These are phyloP conservation scores for Saccharomycodes ludwigii DNA, from an alignment of 805 yeast species.

Conservation along the genomic window DNA sequence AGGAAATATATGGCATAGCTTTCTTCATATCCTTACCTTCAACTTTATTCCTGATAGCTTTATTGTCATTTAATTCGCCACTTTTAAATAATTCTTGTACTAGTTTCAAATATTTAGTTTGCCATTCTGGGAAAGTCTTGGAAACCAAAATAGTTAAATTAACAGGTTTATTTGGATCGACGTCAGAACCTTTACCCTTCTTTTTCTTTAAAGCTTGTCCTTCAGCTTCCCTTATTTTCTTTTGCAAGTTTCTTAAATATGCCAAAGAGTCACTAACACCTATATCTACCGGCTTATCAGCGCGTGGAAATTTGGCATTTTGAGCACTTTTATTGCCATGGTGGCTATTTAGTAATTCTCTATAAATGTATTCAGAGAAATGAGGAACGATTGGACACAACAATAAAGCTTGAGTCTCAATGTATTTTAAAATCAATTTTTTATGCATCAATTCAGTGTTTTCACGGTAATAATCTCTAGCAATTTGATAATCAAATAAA, in stretches of 20 bases:
- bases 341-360: slow-evolving; percentile 66
- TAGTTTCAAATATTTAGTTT: slow-evolving; percentile 62
- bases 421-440: slow-evolving; percentile 68
- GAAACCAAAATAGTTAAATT: slow-evolving; percentile 64
- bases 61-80: slow-evolving; percentile 53
- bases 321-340: slow-evolving; percentile 59
- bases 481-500: slow-evolving; percentile 84
- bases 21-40: slow-evolving; percentile 85
- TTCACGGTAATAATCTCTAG: slow-evolving; percentile 95
- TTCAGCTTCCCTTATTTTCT: slow-evolving; percentile 89
- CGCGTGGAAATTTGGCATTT: slow-evolving; percentile 67
- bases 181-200: slow-evolving; percentile 68
- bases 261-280: slow-evolving; percentile 55
- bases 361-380: slow-evolving; percentile 80
- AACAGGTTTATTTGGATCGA: slow-evolving; percentile 65
- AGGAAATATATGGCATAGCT: slow-evolving; percentile 93
- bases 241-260: slow-evolving; percentile 66
- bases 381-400: slow-evolving; percentile 94
- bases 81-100: slow-evolving; percentile 64
- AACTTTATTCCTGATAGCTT: slow-evolving; percentile 48
- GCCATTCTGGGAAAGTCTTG: slow-evolving; percentile 89
- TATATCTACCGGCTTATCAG: slow-evolving; percentile 51
- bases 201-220: slow-evolving; percentile 66
- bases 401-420: slow-evolving; percentile 75
- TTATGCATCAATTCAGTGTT: slow-evolving; percentile 58